A percentile compares a stretch with the other conserved stretches of the same genome.
Evolutionary conservation across 176 grass and related monocot species (phyloP).

Genomic region (Puccinellia tenuiflora): DNA sequence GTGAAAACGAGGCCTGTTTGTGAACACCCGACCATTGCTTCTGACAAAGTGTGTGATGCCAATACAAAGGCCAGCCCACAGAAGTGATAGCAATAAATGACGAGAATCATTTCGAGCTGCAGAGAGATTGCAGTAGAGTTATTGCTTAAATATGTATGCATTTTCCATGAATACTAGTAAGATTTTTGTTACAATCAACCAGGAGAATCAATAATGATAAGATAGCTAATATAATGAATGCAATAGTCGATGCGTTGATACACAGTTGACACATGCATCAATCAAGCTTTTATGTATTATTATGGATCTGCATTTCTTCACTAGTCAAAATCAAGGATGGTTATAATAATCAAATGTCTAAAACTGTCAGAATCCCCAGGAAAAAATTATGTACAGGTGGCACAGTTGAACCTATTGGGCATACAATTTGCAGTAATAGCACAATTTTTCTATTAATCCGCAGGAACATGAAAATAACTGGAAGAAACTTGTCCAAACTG

Average conservation of each 20-base stretch:
- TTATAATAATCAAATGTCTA: background rate
- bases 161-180: background rate
- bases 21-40: conserved; percentile 74
- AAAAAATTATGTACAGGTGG: background rate
- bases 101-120: conserved; percentile 61
- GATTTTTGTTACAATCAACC: background rate
- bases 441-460: background rate
- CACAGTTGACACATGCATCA: background rate
- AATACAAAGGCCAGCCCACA: conserved; percentile 79
- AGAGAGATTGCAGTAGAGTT: conserved; percentile 15
- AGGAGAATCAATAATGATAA: background rate
- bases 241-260: background rate
- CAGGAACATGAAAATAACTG: background rate
- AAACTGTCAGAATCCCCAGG: background rate
- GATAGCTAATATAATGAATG: background rate
- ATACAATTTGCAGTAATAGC: background rate
- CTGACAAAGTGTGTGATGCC: conserved; percentile 66
- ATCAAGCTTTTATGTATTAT: background rate
- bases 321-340: conserved; percentile 8
- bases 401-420: background rate
- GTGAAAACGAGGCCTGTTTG: conserved; percentile 66
- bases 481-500: background rate
- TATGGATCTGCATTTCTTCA: background rate
- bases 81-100: conserved; percentile 73
- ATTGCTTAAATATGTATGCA: background rate